A percentile compares a stretch with the other conserved stretches of the same genome.
Evolutionary conservation across 2,329 filamentous ascomycete species (phyloP).

Genomic region (Clarireedia monteithiana): DNA sequence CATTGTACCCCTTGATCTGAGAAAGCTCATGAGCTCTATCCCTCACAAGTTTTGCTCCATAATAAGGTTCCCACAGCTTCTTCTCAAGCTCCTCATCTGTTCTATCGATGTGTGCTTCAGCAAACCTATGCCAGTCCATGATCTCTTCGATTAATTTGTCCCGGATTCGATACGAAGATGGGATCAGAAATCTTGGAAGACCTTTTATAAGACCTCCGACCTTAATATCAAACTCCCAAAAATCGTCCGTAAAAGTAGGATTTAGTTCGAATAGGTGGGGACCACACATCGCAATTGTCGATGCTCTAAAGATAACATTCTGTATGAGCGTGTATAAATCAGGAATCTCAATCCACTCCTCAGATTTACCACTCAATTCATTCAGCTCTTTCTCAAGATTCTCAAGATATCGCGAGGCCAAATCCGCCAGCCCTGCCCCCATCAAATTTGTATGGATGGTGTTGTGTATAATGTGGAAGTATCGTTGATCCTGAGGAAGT

Average conservation of each 20-base stretch:
- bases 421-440: constrained; percentile 11
- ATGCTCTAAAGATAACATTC: constrained; percentile 21
- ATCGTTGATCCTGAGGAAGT: constrained; percentile 13
- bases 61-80: constrained; percentile 25
- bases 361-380: constrained; percentile 1
- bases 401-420: constrained; percentile 10
- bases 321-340: constrained; percentile 26
- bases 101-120: constrained; percentile 12
- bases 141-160: constrained; percentile 20
- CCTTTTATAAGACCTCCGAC: constrained; percentile 18
- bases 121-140: constrained; percentile 24
- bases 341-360: constrained; percentile 17
- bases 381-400: constrained; percentile 11
- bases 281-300: constrained; percentile 23
- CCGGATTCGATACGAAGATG: constrained; percentile 17
- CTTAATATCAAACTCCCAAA: constrained; percentile 27
- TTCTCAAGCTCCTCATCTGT: constrained; percentile 11
- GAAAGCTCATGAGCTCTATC: constrained; percentile 10
- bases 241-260: constrained; percentile 22
- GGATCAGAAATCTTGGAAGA: constrained; percentile 24
- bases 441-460: constrained; percentile 9
- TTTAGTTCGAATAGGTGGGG: constrained; percentile 22
- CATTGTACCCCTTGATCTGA: constrained; percentile 8
- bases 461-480: constrained; percentile 13
- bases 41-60: constrained; percentile 26